Base-by-base conservation (phyloP, 441 rosid species). In the Adansonia grandidieri region DNA sequence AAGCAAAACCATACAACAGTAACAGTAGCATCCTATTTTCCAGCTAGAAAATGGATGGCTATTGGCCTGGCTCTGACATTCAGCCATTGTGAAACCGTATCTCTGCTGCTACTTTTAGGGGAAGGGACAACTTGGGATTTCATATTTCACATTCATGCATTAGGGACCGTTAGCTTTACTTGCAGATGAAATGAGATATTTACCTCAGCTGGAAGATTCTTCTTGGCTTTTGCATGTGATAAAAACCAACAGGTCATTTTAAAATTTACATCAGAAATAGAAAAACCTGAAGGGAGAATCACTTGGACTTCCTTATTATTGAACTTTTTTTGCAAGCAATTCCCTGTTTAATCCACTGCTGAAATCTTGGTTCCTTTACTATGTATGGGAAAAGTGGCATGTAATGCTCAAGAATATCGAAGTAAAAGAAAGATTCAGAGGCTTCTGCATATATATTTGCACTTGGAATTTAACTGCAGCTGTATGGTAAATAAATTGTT, bases 11-110 rank as follows among this genome's bases (percentile, higher is more conserved):
- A n/a, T 68, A 19, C n/a, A 40, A 45, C 11, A 8, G 0, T 6
- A 10, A 63, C 53, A 44, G 11, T 51, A 72, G 75, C 9, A 17
- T 19, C 64, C 28, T 54, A 28, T 32, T n/a, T 72, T 72, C 63
- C 63, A 24, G 64, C 47, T 72, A 17, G 44, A 37, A 14, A 72
- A n/a, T 32, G 75, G 50, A 54, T 53, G 75, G 75, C 62, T 54
- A 54, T n/a, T 28, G 75, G 75, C 22, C 61, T 51, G 58, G 20
- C 61, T 22, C 24, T 68, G 24, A 45, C 54, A 8, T 51, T 68
- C 71, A 17, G 53, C 44, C 72, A 44, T 19, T 19, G 32, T 10
- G 54, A 68, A 45, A 45, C 53, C 24, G 44, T 67, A 44, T 67
- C 71, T 2, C 71, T 42, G 60, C 47, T 51, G 61, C 45, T 3